Evolutionary conservation across 2,329 filamentous ascomycete genomes (phyloP), one percentile per base, ranked within the genome.

Genomic region (Cercospora citrullina): DNA sequence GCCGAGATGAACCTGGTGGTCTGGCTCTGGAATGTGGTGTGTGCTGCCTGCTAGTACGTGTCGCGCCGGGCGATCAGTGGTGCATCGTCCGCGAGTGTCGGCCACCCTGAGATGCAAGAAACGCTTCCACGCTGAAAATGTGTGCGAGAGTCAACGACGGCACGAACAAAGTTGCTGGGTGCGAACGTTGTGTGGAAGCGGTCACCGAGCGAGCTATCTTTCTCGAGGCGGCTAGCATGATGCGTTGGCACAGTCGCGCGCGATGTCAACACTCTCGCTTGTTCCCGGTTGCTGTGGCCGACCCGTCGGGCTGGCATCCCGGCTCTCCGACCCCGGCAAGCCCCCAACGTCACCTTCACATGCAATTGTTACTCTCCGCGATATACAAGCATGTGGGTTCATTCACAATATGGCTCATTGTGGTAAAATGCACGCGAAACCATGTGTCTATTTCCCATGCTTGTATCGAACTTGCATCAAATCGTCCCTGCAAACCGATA

Each of bases 1-100:
- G 69, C 64, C 68, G 68, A 72, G 64, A 66, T 69, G 53, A 39
- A 48, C 42, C 42, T 48, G 45, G 45, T 39, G 36, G 36, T 39
- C 36, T 39, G 21, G 45, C 45, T 21, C 26, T 58, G 53, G 53
- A 58, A 58, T 58, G 53, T 58, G 53, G 53, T 57, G 53, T 57
- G 53, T 57, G 53, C 45, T 57, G 26, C 53, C 45, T 58, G 26
- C 53, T 30, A 58, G 53, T 58, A 30, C n/a, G 30, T 58, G 53
- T 58, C 53, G 53, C 53, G 53, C 53, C 53, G 53, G 53, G 53
- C 53, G 53, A 58, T 58, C 53, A 58, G 53, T 58, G 26, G 53
- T 58, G 53, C 53, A 58, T 31, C 30, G 14, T 58, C 30, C 53
- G 3, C 53, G 53, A 31, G 18, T 51, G 45, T 58, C 53, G 21